These are phyloP conservation scores for Mucor indicus DNA, from an alignment of 371 early-diverging fungal species.

Conservation along the genomic window DNA sequence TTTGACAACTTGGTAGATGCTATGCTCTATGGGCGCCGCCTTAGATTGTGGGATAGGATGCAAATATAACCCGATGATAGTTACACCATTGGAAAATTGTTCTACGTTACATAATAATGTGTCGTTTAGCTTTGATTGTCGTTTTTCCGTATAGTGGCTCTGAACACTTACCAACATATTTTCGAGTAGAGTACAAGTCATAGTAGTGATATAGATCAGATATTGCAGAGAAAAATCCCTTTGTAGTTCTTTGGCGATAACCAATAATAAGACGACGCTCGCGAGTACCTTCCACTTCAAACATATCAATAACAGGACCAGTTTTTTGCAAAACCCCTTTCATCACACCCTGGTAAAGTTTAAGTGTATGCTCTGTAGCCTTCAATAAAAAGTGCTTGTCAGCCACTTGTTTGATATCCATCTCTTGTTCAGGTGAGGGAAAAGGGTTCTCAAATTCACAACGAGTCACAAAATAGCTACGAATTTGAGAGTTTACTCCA, in stretches of 20 bases:
- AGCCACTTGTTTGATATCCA: slow-evolving; percentile 83
- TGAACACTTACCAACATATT: slow-evolving; percentile 86
- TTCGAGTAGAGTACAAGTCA: slow-evolving; percentile 91
- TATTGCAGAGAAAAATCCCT: slow-evolving; percentile 91
- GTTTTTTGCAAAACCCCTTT: slow-evolving; percentile 79
- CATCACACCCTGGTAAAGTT: slow-evolving; percentile 86
- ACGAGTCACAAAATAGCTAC: slow-evolving; percentile 93
- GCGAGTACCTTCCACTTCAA: slow-evolving; percentile 78
- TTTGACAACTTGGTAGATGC: slow-evolving; percentile 93
- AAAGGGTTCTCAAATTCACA: slow-evolving; percentile 86
- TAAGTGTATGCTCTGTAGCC: slow-evolving; percentile 90
- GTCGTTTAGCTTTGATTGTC: too few relatives aligned
- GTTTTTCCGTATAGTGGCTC: too few relatives aligned
- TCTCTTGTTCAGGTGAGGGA: slow-evolving; percentile 76
- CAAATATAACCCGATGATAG: slow-evolving; percentile 91
- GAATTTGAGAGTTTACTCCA: slow-evolving; percentile 75
- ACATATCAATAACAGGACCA: slow-evolving; percentile 95
- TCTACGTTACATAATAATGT: too few relatives aligned
- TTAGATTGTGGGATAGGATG: slow-evolving; percentile 78
- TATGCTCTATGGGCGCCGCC: slow-evolving; percentile 84
- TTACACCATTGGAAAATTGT: slow-evolving; percentile 98
- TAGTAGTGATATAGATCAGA: slow-evolving; percentile 98
- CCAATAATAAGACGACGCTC: slow-evolving; percentile 94
- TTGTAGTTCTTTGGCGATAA: slow-evolving; percentile 85
- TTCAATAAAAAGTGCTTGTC: slow-evolving; percentile 92